These are phyloP conservation scores for Medicago truncatula DNA, from an alignment of 306 rosid species.

Conservation along the genomic window DNA sequence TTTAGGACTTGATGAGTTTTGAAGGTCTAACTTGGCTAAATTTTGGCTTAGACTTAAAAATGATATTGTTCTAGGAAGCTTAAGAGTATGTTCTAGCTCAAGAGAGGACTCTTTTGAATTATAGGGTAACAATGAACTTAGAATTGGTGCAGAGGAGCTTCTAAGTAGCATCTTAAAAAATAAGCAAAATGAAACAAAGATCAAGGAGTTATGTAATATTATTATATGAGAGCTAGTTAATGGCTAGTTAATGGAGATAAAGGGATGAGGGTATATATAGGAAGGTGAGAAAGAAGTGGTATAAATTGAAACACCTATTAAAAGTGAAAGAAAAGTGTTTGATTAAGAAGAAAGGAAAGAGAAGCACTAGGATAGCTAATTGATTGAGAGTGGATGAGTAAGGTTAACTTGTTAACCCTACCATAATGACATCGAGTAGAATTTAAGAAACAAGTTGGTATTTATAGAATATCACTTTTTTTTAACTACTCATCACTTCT, in stretches of 20 bases:
- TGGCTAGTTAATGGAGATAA: conserved; percentile 19
- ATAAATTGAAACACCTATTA: conserved; percentile 16
- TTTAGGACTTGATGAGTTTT: conserved; percentile 41
- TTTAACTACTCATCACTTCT: no score
- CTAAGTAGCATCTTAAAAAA: conserved; percentile 62
- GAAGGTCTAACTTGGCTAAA: conserved; percentile 42
- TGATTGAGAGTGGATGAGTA: conserved; percentile 8
- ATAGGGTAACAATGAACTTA: conserved; percentile 57
- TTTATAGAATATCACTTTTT: background rate
- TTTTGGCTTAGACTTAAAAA: conserved; percentile 43
- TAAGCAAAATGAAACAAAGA: background rate
- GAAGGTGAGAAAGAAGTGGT: conserved; percentile 23
- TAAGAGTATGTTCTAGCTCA: conserved; percentile 51
- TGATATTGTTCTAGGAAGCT: conserved; percentile 56
- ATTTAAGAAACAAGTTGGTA: conserved; percentile 19
- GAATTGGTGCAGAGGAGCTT: conserved; percentile 70
- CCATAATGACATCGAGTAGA: conserved; percentile 20
- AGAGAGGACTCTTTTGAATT: conserved; percentile 47
- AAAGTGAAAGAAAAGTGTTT: conserved; percentile 38
- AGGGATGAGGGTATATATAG: background rate
- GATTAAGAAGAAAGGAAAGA: conserved; percentile 20
- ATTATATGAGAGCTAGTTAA: conserved; percentile 12
- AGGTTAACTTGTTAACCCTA: conserved; percentile 4
- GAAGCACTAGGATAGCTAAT: background rate
- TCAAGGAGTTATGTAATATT: background rate